Conservation (phyloP, 176 grass and related monocot species). For the Zoysia pacifica region DNA sequence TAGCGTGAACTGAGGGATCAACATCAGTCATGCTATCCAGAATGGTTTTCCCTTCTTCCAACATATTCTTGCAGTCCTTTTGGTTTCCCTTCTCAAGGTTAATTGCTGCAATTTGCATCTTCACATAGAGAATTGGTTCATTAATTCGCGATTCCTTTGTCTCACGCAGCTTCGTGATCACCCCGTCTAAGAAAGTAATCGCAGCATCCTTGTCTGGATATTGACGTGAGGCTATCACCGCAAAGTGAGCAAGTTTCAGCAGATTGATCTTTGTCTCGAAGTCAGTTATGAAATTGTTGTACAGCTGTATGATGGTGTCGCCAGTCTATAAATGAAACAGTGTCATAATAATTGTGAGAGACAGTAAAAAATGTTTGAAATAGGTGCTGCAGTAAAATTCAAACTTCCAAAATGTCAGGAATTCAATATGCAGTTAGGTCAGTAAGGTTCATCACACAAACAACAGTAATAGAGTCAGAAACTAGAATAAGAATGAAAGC, state of each 20-base stretch:
- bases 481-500: neutral
- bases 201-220: constrained; percentile 81
- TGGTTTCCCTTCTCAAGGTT: constrained; percentile 73
- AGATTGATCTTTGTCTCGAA: constrained; percentile 93
- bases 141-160: constrained; percentile 66
- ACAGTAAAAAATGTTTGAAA: neutral
- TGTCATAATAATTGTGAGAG: neutral
- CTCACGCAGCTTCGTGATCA: constrained; percentile 68
- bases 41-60: constrained; percentile 78
- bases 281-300: constrained; percentile 86
- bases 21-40: constrained; percentile 91
- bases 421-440: neutral
- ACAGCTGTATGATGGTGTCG: constrained; percentile 86
- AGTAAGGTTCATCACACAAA: neutral
- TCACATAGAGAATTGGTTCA: constrained; percentile 76
- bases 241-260: constrained; percentile 86
- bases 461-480: neutral
- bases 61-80: constrained; percentile 85
- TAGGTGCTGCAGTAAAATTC: neutral
- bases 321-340: constrained; percentile 52
- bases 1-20: constrained; percentile 77
- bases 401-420: neutral
- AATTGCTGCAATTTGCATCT: constrained; percentile 88
- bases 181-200: constrained; percentile 69
- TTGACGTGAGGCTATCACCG: constrained; percentile 71